These are phyloP conservation scores for Clavariopsis aquatica DNA, from an alignment of 495 filamentous ascomycete species.

Conservation along the genomic window DNA sequence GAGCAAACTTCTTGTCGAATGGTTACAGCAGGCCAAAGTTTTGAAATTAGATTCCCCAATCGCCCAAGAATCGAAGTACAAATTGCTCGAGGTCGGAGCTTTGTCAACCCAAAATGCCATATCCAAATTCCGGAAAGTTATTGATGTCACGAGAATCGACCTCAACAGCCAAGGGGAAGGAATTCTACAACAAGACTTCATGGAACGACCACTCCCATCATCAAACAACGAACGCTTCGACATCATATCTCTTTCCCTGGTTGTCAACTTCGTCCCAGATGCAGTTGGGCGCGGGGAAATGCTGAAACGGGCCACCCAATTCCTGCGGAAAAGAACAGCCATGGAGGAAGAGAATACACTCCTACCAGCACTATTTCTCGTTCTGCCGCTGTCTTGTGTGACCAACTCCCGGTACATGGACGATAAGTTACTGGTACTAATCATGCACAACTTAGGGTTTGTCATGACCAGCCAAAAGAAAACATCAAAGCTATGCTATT, in stretches of 20 bases:
- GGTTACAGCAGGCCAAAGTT: slow-evolving; percentile 61
- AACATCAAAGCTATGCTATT: slow-evolving; percentile 83
- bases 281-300: slow-evolving; percentile 78
- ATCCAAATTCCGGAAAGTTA: slow-evolving; percentile 58
- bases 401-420: slow-evolving; percentile 89
- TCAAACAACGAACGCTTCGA: slow-evolving; percentile 70
- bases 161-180: slow-evolving; percentile 78
- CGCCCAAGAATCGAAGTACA: neutral
- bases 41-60: slow-evolving; percentile 14
- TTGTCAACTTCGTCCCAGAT: slow-evolving; percentile 90
- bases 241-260: slow-evolving; percentile 88
- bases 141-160: slow-evolving; percentile 80
- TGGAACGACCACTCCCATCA: slow-evolving; percentile 75
- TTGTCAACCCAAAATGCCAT: slow-evolving; percentile 83
- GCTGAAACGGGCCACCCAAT: slow-evolving; percentile 71
- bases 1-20: slow-evolving; percentile 80
- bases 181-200: slow-evolving; percentile 90
- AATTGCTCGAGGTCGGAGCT: slow-evolving; percentile 83
- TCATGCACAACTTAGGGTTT: slow-evolving; percentile 81
- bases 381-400: slow-evolving; percentile 85
- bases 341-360: slow-evolving; percentile 17
- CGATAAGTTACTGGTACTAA: slow-evolving; percentile 65
- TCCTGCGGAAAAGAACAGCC: slow-evolving; percentile 51
- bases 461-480: slow-evolving; percentile 63
- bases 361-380: slow-evolving; percentile 84